Evolutionary conservation across 2,329 filamentous ascomycete genomes (phyloP).

Genomic region (Aspergillus fumigatus): DNA sequence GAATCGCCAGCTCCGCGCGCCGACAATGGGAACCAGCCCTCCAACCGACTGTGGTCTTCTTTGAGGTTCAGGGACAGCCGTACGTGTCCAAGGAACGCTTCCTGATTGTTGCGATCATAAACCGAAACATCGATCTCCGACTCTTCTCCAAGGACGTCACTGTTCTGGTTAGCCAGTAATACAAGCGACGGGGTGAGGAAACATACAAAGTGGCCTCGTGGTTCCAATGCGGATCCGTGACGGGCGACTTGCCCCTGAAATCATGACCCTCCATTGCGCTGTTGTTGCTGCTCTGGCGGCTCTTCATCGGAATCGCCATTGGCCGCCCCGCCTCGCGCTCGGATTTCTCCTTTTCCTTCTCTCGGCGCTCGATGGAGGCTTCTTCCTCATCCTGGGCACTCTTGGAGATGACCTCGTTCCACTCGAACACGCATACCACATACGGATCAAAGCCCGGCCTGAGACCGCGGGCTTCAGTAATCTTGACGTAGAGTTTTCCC

Average conservation of each 20-base stretch:
- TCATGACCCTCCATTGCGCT: constrained; percentile 66
- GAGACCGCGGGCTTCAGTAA: constrained; percentile 77
- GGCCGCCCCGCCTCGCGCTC: constrained; percentile 77
- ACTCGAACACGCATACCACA: constrained; percentile 93
- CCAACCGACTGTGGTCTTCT: constrained; percentile 65
- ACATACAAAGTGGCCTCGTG: constrained; percentile 92
- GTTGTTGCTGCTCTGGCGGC: constrained; percentile 92
- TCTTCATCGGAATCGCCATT: constrained; percentile 96
- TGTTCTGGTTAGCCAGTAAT: constrained; percentile 40
- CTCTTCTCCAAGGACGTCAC: constrained; percentile 88
- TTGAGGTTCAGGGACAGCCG: constrained; percentile 69
- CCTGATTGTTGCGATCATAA: constrained; percentile 79
- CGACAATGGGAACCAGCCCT: constrained; percentile 80
- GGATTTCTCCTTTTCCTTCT: constrained; percentile 56
- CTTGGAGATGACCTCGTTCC: constrained; percentile 91
- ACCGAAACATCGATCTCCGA: constrained; percentile 89
- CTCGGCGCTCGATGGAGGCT: constrained; percentile 58
- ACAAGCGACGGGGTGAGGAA: not conserved
- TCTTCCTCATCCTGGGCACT: constrained; percentile 64
- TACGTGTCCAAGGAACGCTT: constrained; percentile 88
- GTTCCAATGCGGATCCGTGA: constrained; percentile 90
- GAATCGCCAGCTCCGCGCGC: constrained; percentile 76
- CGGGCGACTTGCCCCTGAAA: constrained; percentile 54
- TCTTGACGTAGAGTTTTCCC: constrained; percentile 85
- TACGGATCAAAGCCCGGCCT: constrained; percentile 84